Conservation (phyloP, 371 early-diverging fungal genomes). For the Mucor plumbeus region DNA sequence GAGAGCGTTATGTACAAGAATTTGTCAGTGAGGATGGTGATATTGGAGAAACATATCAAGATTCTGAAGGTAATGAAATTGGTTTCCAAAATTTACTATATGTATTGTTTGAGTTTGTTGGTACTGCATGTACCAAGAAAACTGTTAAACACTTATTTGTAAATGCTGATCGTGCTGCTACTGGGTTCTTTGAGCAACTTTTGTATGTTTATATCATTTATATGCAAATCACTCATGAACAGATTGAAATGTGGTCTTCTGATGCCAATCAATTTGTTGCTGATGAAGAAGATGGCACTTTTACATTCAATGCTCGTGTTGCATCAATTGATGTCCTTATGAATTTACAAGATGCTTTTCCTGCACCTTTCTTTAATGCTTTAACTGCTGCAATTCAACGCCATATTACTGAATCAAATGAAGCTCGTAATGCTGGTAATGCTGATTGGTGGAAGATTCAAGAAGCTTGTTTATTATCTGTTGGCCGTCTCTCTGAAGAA, state of each 20-base stretch:
- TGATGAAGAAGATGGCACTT: conserved; percentile 89
- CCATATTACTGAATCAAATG: conserved; percentile 60
- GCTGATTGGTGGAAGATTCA: conserved; percentile 82
- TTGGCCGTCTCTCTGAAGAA: conserved; percentile 69
- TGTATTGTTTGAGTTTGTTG: conserved; percentile 73
- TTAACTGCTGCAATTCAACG: conserved; percentile 58
- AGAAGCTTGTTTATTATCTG: conserved; percentile 79
- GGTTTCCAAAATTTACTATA: conserved; percentile 77
- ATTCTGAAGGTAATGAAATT: conserved; percentile 79
- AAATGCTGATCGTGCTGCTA: conserved; percentile 42
- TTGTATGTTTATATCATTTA: conserved; percentile 69
- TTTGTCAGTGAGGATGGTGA: conserved; percentile 64
- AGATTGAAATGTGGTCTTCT: conserved; percentile 77
- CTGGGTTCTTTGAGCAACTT: conserved; percentile 66
- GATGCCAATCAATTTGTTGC: conserved; percentile 89
- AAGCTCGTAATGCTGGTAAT: conserved; percentile 57
- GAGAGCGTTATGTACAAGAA: conserved; percentile 60
- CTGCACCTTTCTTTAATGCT: conserved; percentile 61
- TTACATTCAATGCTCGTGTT: conserved; percentile 81
- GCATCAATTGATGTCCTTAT: conserved; percentile 79
- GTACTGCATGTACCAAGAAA: conserved; percentile 62
- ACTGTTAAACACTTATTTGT: conserved; percentile 46
- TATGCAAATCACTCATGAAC: conserved; percentile 86
- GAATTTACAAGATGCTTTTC: conserved; percentile 64
- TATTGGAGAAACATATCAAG: conserved; percentile 61